These are phyloP conservation scores for Sporothrix mexicana DNA, from an alignment of 2,329 filamentous ascomycete species.

Conservation along the genomic window DNA sequence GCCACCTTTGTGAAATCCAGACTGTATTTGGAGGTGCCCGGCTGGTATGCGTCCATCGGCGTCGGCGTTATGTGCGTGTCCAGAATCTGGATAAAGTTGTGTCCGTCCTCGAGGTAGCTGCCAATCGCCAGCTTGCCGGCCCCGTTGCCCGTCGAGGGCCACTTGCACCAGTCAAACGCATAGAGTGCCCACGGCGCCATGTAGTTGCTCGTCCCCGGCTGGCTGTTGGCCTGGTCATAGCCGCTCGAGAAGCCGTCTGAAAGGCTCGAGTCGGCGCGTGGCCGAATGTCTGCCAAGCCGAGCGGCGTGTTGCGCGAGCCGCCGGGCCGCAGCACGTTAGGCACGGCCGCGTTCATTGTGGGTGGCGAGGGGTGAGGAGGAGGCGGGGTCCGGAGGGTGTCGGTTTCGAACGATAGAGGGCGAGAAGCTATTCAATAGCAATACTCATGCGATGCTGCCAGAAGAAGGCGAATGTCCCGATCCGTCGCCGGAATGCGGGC, in stretches of 20 bases:
- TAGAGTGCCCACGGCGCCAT: slow-evolving; percentile 94
- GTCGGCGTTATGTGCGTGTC: slow-evolving; percentile 81
- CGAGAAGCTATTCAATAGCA: background rate
- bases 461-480: background rate
- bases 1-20: slow-evolving; percentile 93
- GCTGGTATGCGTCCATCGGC: slow-evolving; percentile 69
- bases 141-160: slow-evolving; percentile 78
- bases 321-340: slow-evolving; percentile 65
- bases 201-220: slow-evolving; percentile 85
- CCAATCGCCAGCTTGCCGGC: slow-evolving; percentile 93
- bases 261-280: slow-evolving; percentile 80
- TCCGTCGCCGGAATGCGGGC: slow-evolving; percentile 23
- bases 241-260: slow-evolving; percentile 71
- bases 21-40: slow-evolving; percentile 73
- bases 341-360: slow-evolving; percentile 52
- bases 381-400: background rate
- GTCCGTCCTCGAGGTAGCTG: slow-evolving; percentile 95
- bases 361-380: background rate
- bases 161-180: slow-evolving; percentile 99
- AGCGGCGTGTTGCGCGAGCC: slow-evolving; percentile 81
- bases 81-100: slow-evolving; percentile 99
- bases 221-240: slow-evolving; percentile 70
- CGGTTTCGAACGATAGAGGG: background rate
- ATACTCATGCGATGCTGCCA: background rate
- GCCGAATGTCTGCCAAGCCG: slow-evolving; percentile 88